Base-by-base conservation (phyloP, 78 protist species). In the Polysphondylium violaceum region DNA sequence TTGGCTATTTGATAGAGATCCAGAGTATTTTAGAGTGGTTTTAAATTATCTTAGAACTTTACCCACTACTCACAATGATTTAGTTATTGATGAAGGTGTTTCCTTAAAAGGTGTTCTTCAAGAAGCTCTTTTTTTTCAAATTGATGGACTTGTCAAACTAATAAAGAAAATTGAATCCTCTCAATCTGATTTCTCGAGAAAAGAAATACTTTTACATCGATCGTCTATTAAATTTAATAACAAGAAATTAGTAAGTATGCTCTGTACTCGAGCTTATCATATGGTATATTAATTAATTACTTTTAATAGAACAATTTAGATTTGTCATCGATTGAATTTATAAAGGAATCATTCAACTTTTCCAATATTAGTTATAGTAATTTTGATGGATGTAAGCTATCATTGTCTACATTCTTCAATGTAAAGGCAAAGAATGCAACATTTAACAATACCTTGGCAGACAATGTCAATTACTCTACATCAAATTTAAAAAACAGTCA, bases 41-140 rank as follows among this genome's bases (percentile, higher is more conserved):
- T 76, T 87, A 25, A 87, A 87, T 31, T 74, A 61, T 74, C 31
- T 87, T 9, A 50, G 93, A 59, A 55, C 77, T 8, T 41, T 33
- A 61, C 87, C 87, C 12, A 29, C 73, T 8, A 14, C 41, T n/a
- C 17, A 56, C 4, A 33, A 38, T 17, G 71, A 51, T n/a, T 41
- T 69, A 50, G 44, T 83, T 7, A 83, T 83, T 19, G 91, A 83
- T 56, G 60, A 69, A 19, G 71, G 64, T 11, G 47, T 83, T 58
- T 83, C 91, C 16, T 40, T 83, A 12, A 51, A 41, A 29, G 91
- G 91, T 8, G 79, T 83, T n/a, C 23, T 47, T n/a, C 78, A 83
- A 59, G 91, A 83, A 25, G 91, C 91, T n/a, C 41, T 69, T 2
- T 83, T 33, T 63, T 83, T 83, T 59, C 91, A 83, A 43, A 58